phyloP scores from a whole-genome alignment of 1,284 basidiomycete genomes.

The Porodaedalea pini region DNA sequence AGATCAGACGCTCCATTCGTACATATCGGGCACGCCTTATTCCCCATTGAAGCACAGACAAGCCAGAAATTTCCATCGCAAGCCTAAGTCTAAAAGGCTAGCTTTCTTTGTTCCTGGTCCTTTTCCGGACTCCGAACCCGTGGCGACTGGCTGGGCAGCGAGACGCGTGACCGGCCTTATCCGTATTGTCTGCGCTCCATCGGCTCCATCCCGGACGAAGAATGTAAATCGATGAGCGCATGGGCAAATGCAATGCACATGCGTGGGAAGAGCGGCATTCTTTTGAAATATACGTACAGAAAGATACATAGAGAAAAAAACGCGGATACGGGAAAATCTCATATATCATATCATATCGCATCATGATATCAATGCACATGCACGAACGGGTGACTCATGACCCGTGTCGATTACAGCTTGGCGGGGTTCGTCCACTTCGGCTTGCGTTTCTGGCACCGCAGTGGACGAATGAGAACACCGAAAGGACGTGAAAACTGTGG shows the following conservation, averaged over 20 bases:
- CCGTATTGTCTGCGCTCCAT: no score
- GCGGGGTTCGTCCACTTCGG: constrained; percentile 59
- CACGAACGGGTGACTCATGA: background rate
- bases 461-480: constrained; percentile 26
- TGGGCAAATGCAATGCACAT: background rate
- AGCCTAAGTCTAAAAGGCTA: no score
- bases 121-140: no score
- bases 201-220: background rate
- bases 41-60: no score
- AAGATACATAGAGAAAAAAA: no score
- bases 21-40: background rate
- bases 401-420: constrained; percentile 42
- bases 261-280: no score
- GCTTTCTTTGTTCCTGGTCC: no score
- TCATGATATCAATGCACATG: background rate
- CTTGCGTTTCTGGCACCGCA: constrained; percentile 55
- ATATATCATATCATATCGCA: background rate
- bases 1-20: background rate
- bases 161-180: no score
- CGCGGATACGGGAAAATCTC: background rate
- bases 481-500: no score
- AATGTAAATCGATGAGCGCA: background rate
- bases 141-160: no score
- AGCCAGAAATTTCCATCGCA: no score
- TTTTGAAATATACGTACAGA: no score